Evolutionary conservation across 345 rosid genomes (phyloP).

Genomic region (Boechera divaricarpa): DNA sequence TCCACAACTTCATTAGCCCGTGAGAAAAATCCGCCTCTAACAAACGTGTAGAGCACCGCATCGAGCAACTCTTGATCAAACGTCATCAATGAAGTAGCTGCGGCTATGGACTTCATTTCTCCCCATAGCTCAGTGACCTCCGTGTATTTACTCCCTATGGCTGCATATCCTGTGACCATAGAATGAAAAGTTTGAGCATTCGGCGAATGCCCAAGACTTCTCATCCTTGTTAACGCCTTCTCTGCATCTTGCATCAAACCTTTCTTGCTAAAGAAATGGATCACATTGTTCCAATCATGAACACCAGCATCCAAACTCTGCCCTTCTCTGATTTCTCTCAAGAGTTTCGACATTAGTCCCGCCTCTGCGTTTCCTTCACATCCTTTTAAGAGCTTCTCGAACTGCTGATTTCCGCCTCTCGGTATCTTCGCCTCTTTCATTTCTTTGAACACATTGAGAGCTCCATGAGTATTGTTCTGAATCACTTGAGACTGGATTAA

Average conservation of each 20-base stretch:
- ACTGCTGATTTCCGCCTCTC: slow-evolving; percentile 61
- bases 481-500: slow-evolving; percentile 66
- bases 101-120: slow-evolving; percentile 85
- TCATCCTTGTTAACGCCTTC: slow-evolving; percentile 85
- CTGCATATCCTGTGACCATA: slow-evolving; percentile 90
- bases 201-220: slow-evolving; percentile 77
- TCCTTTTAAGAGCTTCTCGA: slow-evolving; percentile 69
- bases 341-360: slow-evolving; percentile 82
- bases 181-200: slow-evolving; percentile 97
- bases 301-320: slow-evolving; percentile 74
- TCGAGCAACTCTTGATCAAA: slow-evolving; percentile 96
- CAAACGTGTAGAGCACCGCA: slow-evolving; percentile 85
- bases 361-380: slow-evolving; percentile 69
- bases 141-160: slow-evolving; percentile 78
- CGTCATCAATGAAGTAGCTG: slow-evolving; percentile 64
- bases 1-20: slow-evolving; percentile 86
- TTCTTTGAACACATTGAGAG: slow-evolving; percentile 73
- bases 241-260: slow-evolving; percentile 95
- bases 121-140: slow-evolving; percentile 98
- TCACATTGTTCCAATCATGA: slow-evolving; percentile 91
- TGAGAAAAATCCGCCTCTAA: slow-evolving; percentile 82
- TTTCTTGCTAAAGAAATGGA: slow-evolving; percentile 89
- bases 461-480: slow-evolving; percentile 75
- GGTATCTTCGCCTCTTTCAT: slow-evolving; percentile 76
- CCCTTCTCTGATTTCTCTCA: slow-evolving; percentile 81